phyloP scores from a whole-genome alignment of 371 early-diverging fungal species.

The Lichtheimia ornata region DNA sequence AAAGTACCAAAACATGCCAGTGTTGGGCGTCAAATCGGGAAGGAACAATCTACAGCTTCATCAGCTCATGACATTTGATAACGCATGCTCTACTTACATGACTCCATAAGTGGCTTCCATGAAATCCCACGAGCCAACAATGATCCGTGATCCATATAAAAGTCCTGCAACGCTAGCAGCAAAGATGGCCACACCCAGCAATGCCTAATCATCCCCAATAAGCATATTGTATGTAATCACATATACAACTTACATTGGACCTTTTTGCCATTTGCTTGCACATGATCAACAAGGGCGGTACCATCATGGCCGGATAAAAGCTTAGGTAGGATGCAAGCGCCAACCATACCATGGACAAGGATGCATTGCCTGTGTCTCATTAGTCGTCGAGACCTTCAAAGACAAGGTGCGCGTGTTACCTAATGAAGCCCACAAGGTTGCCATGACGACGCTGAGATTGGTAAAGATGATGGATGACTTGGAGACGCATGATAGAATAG shows the following conservation, averaged over 20 bases:
- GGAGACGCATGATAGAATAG: slow-evolving; percentile 74
- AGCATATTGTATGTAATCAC: no score
- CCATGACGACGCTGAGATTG: slow-evolving; percentile 67
- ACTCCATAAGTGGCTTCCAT: slow-evolving; percentile 73
- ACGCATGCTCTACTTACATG: slow-evolving; percentile 53
- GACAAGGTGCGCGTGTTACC: not conserved
- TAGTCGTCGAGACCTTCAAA: no score
- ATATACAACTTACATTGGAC: not conserved
- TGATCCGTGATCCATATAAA: slow-evolving; percentile 56
- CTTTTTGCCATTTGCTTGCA: not conserved
- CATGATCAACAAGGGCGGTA: slow-evolving; percentile 66
- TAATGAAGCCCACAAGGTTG: slow-evolving; percentile 65
- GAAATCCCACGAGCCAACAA: slow-evolving; percentile 77
- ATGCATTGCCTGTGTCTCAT: not conserved
- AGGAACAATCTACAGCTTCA: slow-evolving; percentile 40
- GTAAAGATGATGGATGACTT: slow-evolving; percentile 76
- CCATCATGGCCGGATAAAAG: slow-evolving; percentile 82
- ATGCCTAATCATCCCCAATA: not conserved
- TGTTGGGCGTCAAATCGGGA: slow-evolving; percentile 91
- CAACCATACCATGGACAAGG: slow-evolving; percentile 59
- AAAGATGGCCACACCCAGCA: slow-evolving; percentile 1
- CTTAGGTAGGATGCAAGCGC: slow-evolving; percentile 79
- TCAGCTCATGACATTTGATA: not conserved
- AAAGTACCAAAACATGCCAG: slow-evolving; percentile 97
- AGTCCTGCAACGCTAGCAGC: slow-evolving; percentile 27